Percentiles rank a stretch among this genome's conserved stretches.
Conservation (phyloP, 805 yeast species). For the Candida parachauliodes region DNA sequence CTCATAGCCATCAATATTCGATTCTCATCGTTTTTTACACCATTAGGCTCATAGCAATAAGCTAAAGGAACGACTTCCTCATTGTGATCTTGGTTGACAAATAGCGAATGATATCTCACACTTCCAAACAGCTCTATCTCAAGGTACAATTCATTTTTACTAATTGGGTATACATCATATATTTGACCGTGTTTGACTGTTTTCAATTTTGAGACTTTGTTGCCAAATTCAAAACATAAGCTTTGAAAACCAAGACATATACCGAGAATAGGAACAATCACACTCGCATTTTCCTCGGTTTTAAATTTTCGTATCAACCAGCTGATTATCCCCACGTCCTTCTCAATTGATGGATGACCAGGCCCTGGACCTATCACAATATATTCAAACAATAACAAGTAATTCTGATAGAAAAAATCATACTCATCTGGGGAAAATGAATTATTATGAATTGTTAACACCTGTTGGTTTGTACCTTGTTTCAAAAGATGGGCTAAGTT, state of each 20-base stretch:
- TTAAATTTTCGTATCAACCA: conserved; percentile 41
- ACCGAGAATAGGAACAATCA: conserved; percentile 68
- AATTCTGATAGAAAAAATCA: conserved; percentile 32
- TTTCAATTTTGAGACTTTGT: conserved; percentile 47
- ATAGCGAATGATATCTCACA: conserved; percentile 88
- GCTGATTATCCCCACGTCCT: conserved; percentile 73
- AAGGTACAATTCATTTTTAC: conserved; percentile 9
- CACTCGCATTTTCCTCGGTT: conserved; percentile 6
- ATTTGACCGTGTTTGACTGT: conserved; percentile 85
- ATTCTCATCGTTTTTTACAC: conserved; percentile 13
- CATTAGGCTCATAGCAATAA: conserved; percentile 42
- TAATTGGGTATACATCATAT: conserved; percentile 46
- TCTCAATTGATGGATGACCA: conserved; percentile 66
- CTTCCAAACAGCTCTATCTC: conserved; percentile 44
- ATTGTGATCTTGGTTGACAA: conserved; percentile 35
- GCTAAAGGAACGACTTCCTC: conserved; percentile 57
- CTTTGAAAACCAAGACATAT: conserved; percentile 93
- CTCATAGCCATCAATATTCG: conserved; percentile 74
- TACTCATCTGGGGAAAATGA: conserved; percentile 33
- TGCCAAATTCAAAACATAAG: conserved; percentile 62
- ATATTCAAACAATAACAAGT: conserved; percentile 60
- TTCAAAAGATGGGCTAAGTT: conserved; percentile 67
- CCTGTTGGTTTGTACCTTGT: conserved; percentile 46
- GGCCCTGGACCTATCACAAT: conserved; percentile 97
- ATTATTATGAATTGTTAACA: conserved; percentile 61